Percentiles rank a stretch among this genome's conserved stretches.
phyloP scores from a whole-genome alignment of 169 alveolate species.

The Neospora caninum region DNA sequence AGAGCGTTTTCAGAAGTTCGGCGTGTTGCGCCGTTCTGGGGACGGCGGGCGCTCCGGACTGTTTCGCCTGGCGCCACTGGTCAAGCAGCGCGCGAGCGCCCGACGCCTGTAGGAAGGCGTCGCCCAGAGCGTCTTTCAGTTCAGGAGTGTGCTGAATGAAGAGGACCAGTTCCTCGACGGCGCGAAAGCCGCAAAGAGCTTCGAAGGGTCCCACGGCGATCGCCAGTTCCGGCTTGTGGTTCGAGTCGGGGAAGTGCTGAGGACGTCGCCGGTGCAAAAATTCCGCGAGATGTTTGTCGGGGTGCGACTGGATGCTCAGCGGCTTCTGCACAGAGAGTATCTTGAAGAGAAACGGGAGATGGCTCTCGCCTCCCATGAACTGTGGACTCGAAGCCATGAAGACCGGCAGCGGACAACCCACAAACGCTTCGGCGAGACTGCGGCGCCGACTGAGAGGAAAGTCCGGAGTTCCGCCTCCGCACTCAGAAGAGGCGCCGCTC shows the following conservation, averaged over 20 bases:
- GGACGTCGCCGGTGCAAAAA: slow-evolving; percentile 82
- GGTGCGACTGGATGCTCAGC: slow-evolving; percentile 91
- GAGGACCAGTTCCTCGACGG: background rate
- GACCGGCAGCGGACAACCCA: background rate
- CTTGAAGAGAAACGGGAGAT: slow-evolving; percentile 83
- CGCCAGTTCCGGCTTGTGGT: slow-evolving; percentile 90
- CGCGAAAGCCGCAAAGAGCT: slow-evolving; percentile 86
- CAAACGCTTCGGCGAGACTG: background rate
- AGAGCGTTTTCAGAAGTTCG: background rate
- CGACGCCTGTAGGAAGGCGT: background rate
- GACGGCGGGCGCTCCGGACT: background rate
- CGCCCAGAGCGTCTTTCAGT: slow-evolving; percentile 27
- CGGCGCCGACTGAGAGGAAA: background rate
- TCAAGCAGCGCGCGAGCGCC: background rate
- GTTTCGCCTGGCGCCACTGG: background rate
- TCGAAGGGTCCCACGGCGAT: slow-evolving; percentile 89
- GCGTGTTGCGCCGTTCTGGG: background rate
- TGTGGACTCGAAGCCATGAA: background rate
- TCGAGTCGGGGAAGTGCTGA: slow-evolving; percentile 86
- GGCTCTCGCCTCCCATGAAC: slow-evolving; percentile 5
- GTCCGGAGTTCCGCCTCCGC: background rate
- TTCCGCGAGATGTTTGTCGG: slow-evolving; percentile 86
- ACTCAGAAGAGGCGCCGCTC: background rate
- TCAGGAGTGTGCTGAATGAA: slow-evolving; percentile 50
- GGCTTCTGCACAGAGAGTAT: slow-evolving; percentile 87